These are phyloP conservation scores for Boletus sp. DNA, from an alignment of 768 basidiomycete genomes.

Conservation along the genomic window DNA sequence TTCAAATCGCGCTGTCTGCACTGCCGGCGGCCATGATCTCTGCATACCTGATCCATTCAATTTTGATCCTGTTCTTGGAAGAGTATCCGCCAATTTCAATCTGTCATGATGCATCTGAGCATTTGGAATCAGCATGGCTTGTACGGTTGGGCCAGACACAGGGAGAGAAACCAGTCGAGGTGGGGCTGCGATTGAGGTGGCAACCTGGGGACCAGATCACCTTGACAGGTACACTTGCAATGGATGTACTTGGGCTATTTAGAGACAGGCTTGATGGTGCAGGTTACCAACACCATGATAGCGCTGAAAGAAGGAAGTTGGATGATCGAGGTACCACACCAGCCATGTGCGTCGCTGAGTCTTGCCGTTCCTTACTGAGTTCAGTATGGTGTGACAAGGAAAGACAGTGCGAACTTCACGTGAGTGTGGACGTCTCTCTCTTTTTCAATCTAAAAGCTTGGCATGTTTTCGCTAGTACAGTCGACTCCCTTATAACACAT, in stretches of 20 bases:
- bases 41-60: conserved; percentile 56
- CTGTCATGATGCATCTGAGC: conserved; percentile 35
- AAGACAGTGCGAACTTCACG: too few species aligned
- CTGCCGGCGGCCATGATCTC: conserved; percentile 48
- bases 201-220: conserved; percentile 49
- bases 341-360: conserved; percentile 41
- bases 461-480: conserved; percentile 38
- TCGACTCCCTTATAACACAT: too few species aligned
- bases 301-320: conserved; percentile 37
- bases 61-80: conserved; percentile 60
- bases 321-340: conserved; percentile 63
- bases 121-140: conserved; percentile 13
- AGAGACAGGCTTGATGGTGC: conserved; percentile 24
- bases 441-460: too few species aligned
- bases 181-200: conserved; percentile 57
- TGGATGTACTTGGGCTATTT: conserved; percentile 48
- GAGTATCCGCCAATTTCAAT: conserved; percentile 51
- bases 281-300: conserved; percentile 46
- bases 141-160: conserved; percentile 51
- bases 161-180: conserved; percentile 22
- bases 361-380: too few species aligned
- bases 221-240: conserved; percentile 58
- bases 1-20: conserved; percentile 69
- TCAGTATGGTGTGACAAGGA: too few species aligned
- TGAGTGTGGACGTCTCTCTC: too few species aligned